phyloP scores from a whole-genome alignment of 2,329 filamentous ascomycete species.

The Ceratocystiopsis sp. region DNA sequence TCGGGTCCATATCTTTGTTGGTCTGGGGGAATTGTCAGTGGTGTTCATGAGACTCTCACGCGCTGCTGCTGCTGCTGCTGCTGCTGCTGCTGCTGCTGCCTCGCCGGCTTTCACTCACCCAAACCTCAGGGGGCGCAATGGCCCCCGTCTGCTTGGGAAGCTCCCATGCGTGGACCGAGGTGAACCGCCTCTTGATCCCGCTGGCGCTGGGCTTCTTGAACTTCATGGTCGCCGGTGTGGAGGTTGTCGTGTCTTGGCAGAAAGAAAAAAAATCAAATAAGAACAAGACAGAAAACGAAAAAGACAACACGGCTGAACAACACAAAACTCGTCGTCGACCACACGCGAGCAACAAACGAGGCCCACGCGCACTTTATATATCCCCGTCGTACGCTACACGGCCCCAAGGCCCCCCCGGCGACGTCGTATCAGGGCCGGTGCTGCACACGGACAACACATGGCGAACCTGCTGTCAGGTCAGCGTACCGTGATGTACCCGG shows the following conservation, averaged over 20 bases:
- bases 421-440: too few species aligned
- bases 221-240: not conserved
- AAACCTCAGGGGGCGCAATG: conserved; percentile 16
- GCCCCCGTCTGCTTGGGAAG: conserved; percentile 16
- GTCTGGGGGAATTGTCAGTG: conserved; percentile 3
- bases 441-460: too few species aligned
- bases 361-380: not conserved
- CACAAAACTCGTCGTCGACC: too few species aligned
- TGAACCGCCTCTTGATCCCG: conserved; percentile 6
- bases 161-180: conserved; percentile 13
- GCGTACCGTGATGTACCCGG: too few species aligned
- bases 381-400: not conserved
- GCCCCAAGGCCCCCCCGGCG: too few species aligned
- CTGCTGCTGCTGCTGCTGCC: too few species aligned
- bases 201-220: conserved; percentile 6
- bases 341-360: too few species aligned
- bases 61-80: too few species aligned
- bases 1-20: conserved; percentile 19
- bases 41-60: too few species aligned
- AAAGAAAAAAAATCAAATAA: not conserved
- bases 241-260: not conserved
- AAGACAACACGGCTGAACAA: not conserved
- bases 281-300: too few species aligned
- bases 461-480: too few species aligned
- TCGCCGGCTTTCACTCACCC: conserved; percentile 4